Base-by-base conservation (phyloP, 768 basidiomycete species). In the Gelatoporia subvermispora region DNA sequence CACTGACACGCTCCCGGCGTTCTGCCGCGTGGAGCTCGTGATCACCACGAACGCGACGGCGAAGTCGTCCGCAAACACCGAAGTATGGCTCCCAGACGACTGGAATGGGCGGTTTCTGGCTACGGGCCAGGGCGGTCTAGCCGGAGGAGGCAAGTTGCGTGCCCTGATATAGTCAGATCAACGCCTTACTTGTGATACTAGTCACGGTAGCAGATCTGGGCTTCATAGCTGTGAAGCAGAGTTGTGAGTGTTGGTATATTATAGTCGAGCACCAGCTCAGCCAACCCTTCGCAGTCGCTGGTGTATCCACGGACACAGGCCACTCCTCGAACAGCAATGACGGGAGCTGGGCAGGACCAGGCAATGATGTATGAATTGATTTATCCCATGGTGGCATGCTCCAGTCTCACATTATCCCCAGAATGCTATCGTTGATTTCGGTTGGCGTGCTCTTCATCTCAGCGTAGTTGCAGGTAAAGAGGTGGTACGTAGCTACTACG, bases 371-470 rank as follows among this genome's bases (percentile, higher is more conserved):
- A 39, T 11, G 28, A n/a, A 28, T 21, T 13, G 15, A 17, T 22
- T 21, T 34, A 15, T 16, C 16, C 44, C 15, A 25, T 36, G 16
- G n/a, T n/a, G n/a, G n/a, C 16, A 23, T 21, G 25, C 31, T 42
- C 13, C 13, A 35, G 37, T 18, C 40, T 13, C n/a, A n/a, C n/a
- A n/a, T n/a, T n/a, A n/a, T n/a, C 4, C 25, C n/a, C 24, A 61
- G 48, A 62, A 65, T 28, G 61, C 62, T 2, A 61, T 65, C 10
- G 59, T 61, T n/a, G 63, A 67, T 48, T 66, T 56, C 51, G 54
- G 56, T 2, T 62, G 54, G 51, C 53, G 63, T 3, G 61, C 63
- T 9, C 31, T 66, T 41, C 66, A 65, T 47, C 49, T 59, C 17
- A 56, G 54, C 39, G 59, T 60, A 2, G 51, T 61, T n/a, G 47